phyloP scores from a whole-genome alignment of 106 monocot genomes.

The Dendrobium catenatum region DNA sequence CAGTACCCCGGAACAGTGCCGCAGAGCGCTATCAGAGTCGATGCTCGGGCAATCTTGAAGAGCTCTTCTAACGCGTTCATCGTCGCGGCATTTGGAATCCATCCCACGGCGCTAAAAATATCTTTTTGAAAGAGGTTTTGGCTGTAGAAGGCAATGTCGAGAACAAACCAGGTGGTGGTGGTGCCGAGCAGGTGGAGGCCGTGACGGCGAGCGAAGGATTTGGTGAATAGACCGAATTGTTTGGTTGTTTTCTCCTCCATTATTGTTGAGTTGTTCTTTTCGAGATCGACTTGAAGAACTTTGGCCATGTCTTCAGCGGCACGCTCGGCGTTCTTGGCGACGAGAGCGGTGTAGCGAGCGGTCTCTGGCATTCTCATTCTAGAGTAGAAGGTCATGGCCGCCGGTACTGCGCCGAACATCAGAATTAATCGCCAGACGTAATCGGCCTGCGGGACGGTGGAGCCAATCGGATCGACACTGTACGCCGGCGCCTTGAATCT shows the following conservation, averaged over 20 bases:
- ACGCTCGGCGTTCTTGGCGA: constrained; percentile 38
- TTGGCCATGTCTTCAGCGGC: constrained; percentile 26
- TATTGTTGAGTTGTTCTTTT: not conserved
- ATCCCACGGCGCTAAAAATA: too few species aligned
- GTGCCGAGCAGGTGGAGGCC: constrained; percentile 60
- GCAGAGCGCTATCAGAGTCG: constrained; percentile 13
- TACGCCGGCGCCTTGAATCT: constrained; percentile 17
- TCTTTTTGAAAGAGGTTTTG: too few species aligned
- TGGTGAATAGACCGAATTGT: constrained; percentile 47
- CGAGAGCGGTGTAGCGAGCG: constrained; percentile 41
- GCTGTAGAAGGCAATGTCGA: too few species aligned
- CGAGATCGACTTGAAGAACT: constrained; percentile 13
- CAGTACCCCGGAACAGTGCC: constrained; percentile 21
- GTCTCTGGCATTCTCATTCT: constrained; percentile 45
- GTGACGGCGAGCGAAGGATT: constrained; percentile 34
- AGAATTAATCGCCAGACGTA: constrained; percentile 21
- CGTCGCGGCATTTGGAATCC: constrained; percentile 47
- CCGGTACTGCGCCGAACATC: constrained; percentile 33
- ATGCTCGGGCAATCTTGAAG: constrained; percentile 35
- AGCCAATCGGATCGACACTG: constrained; percentile 17
- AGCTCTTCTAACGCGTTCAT: constrained; percentile 84
- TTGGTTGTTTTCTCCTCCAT: not conserved
- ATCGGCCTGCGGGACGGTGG: constrained; percentile 29
- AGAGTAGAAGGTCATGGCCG: constrained; percentile 37
- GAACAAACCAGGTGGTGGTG: constrained; percentile 35